Conservation (phyloP, 192 early-diverging fungal species). For the Funneliformis mosseae region DNA sequence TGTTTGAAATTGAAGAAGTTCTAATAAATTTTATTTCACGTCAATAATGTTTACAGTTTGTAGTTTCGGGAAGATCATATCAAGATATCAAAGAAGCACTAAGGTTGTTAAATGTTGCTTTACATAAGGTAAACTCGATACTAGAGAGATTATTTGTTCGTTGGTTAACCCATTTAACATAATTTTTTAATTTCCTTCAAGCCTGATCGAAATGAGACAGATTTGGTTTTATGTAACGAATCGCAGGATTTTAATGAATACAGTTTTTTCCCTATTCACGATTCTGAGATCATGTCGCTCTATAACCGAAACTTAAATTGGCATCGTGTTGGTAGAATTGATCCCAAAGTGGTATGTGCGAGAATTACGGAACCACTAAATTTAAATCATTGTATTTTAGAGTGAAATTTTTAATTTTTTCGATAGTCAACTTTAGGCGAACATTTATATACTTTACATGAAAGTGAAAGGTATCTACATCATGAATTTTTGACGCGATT, state of each 20-base stretch:
- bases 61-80: not conserved
- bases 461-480: slow-evolving; percentile 10
- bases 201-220: slow-evolving; percentile 17
- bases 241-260: not conserved
- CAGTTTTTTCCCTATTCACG: slow-evolving; percentile 13
- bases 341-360: not conserved
- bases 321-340: not conserved
- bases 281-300: not conserved
- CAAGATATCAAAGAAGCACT: slow-evolving; percentile 7
- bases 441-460: not conserved
- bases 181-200: not conserved
- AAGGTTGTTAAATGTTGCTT: slow-evolving; percentile 11
- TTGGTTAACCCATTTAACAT: not conserved
- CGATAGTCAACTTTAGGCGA: not conserved
- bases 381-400: not conserved
- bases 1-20: not conserved
- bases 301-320: not conserved
- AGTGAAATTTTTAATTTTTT: not conserved
- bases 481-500: not conserved
- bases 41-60: not conserved
- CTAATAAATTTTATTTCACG: not conserved
- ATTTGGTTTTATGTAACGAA: slow-evolving; percentile 6
- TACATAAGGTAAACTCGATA: not conserved
- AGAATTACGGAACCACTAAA: not conserved
- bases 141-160: not conserved